These are phyloP conservation scores for Podospora pseudoanserina DNA, from an alignment of 495 filamentous ascomycete species.

Conservation along the genomic window DNA sequence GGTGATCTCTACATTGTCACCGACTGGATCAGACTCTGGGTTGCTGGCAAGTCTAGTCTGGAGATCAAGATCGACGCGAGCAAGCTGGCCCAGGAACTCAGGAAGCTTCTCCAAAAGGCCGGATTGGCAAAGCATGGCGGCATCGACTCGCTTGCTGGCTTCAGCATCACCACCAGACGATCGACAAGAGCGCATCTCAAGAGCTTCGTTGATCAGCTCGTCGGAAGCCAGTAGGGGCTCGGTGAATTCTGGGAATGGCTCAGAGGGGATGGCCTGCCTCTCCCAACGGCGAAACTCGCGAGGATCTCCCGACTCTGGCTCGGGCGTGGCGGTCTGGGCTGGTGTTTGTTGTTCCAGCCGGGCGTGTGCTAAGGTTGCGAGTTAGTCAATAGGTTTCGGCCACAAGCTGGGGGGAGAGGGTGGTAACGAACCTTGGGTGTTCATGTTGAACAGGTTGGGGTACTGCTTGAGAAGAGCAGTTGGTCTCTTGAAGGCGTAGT, in stretches of 20 bases:
- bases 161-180: slow-evolving; percentile 9
- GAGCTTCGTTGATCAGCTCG: slow-evolving; percentile 24
- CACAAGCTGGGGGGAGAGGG: neutral
- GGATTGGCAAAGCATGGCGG: slow-evolving; percentile 21
- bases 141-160: slow-evolving; percentile 28
- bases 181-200: slow-evolving; percentile 19
- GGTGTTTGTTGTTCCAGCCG: slow-evolving; percentile 17
- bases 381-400: neutral
- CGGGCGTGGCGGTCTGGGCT: slow-evolving; percentile 5
- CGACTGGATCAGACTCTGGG: slow-evolving; percentile 19
- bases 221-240: slow-evolving; percentile 28
- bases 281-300: slow-evolving; percentile 16
- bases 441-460: slow-evolving; percentile 29
- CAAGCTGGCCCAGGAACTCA: slow-evolving; percentile 30
- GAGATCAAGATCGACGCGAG: slow-evolving; percentile 27
- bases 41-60: slow-evolving; percentile 25
- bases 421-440: slow-evolving; percentile 14
- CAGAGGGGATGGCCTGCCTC: slow-evolving; percentile 19
- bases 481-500: slow-evolving; percentile 18
- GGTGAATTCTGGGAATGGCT: slow-evolving; percentile 23
- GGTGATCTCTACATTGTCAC: slow-evolving; percentile 18
- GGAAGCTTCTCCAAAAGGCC: slow-evolving; percentile 25
- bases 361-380: slow-evolving; percentile 9
- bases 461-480: slow-evolving; percentile 19
- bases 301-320: slow-evolving; percentile 19